phyloP scores from a whole-genome alignment of 2,329 filamentous ascomycete species.

The Thermothelomyces thermophilus region DNA sequence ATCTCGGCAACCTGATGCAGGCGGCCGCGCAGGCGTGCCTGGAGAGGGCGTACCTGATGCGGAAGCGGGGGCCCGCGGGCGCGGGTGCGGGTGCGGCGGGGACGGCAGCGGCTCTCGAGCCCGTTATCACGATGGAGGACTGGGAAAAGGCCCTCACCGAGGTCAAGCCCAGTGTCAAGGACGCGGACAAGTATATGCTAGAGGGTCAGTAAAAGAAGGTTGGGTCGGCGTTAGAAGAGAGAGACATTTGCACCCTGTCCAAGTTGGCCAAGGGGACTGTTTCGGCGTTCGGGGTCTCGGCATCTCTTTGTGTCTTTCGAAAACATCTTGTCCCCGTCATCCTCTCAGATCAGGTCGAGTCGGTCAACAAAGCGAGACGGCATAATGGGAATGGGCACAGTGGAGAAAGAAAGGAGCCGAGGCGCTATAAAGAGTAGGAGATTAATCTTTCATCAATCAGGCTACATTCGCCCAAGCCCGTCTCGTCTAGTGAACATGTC shows the following conservation, averaged over 20 bases:
- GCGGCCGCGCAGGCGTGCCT: constrained; percentile 35
- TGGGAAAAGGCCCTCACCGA: constrained; percentile 47
- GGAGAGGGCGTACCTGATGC: constrained; percentile 25
- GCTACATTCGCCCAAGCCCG: constrained; percentile 11
- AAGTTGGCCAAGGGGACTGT: background rate
- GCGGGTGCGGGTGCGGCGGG: constrained; percentile 17
- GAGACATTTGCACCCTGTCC: background rate
- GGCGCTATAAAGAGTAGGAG: constrained; percentile 4
- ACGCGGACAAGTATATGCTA: constrained; percentile 34
- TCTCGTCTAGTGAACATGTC: constrained; percentile 21
- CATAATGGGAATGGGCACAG: background rate
- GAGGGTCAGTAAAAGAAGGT: background rate
- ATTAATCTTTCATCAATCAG: constrained; percentile 13
- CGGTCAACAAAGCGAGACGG: background rate
- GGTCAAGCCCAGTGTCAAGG: constrained; percentile 45
- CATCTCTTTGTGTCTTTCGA: too few relatives aligned
- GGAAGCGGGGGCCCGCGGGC: constrained; percentile 12
- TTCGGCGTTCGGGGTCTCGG: constrained; percentile 3
- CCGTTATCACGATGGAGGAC: constrained; percentile 36
- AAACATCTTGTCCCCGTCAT: too few relatives aligned
- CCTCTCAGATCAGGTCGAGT: background rate
- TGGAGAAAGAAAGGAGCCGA: background rate
- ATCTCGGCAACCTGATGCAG: constrained; percentile 49
- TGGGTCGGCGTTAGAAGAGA: background rate
- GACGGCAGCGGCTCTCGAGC: constrained; percentile 26